A percentile compares a stretch with the other conserved stretches of the same genome.
phyloP scores from a whole-genome alignment of 768 basidiomycete genomes.

The Tylopilus felleus region DNA sequence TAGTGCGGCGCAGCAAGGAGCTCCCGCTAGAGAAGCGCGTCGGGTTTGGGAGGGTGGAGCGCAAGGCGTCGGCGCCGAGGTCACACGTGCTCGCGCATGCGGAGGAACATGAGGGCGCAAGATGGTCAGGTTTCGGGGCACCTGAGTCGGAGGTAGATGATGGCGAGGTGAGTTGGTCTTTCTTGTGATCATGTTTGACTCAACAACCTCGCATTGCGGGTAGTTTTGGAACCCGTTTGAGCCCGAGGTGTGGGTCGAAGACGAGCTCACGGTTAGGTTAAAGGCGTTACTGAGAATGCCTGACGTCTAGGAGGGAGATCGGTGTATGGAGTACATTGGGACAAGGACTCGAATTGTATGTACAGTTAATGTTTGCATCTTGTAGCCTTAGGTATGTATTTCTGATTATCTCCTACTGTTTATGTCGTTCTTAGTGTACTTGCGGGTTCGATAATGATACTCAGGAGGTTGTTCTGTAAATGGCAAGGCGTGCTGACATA shows the following conservation, averaged over 20 bases:
- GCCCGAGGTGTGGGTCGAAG: slow-evolving; percentile 6
- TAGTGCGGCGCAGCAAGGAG: neutral
- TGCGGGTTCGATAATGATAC: neutral
- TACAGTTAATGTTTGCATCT: neutral
- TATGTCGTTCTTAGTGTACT: neutral
- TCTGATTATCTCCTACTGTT: neutral
- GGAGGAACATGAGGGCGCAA: neutral
- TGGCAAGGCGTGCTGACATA: slow-evolving; percentile 6
- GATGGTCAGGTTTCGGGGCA: neutral
- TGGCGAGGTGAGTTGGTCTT: slow-evolving; percentile 2
- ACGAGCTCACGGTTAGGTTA: slow-evolving; percentile 6
- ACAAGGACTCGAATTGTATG: neutral
- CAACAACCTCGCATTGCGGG: neutral
- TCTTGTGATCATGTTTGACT: neutral
- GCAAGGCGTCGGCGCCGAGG: slow-evolving; percentile 1
- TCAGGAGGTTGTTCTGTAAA: neutral
- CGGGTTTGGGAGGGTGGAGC: slow-evolving; percentile 5
- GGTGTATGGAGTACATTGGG: neutral
- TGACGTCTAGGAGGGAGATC: neutral
- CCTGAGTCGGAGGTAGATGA: neutral
- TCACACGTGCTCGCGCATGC: neutral
- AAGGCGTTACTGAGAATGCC: neutral
- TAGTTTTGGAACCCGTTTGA: slow-evolving; percentile 8
- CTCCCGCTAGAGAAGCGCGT: slow-evolving; percentile 1
- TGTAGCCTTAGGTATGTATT: neutral